phyloP scores from a whole-genome alignment of 2,329 filamentous ascomycete genomes.

The Ceratocystis harringtonii region DNA sequence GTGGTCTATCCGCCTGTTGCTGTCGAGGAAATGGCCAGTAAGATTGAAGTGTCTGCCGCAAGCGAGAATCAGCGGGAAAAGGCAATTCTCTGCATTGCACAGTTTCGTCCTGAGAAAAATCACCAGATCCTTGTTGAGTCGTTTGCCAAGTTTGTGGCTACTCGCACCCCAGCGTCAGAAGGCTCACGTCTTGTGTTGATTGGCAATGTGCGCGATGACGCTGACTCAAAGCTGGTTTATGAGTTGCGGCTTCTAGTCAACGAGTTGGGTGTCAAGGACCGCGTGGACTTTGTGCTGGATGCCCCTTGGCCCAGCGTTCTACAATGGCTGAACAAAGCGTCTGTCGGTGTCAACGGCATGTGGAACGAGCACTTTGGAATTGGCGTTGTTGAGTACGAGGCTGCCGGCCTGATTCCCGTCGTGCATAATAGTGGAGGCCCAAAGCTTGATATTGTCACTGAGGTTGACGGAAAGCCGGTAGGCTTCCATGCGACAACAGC shows the following conservation, averaged over 20 bases:
- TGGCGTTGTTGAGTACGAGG: slow-evolving; percentile 94
- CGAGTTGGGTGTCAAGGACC: slow-evolving; percentile 69
- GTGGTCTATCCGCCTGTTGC: slow-evolving; percentile 88
- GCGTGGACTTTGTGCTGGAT: slow-evolving; percentile 77
- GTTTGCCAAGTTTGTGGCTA: slow-evolving; percentile 61
- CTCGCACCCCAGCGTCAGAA: slow-evolving; percentile 34
- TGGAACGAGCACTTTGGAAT: slow-evolving; percentile 99
- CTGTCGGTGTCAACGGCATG: slow-evolving; percentile 91
- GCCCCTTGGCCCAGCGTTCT: slow-evolving; percentile 80
- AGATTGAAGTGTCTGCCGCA: slow-evolving; percentile 53
- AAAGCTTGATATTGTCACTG: slow-evolving; percentile 80
- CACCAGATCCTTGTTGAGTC: slow-evolving; percentile 74
- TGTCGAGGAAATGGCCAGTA: slow-evolving; percentile 64
- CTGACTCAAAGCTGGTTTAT: slow-evolving; percentile 71
- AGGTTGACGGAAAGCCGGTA: slow-evolving; percentile 62
- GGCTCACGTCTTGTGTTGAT: slow-evolving; percentile 63
- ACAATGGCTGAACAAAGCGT: slow-evolving; percentile 59
- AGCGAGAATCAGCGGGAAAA: slow-evolving; percentile 57
- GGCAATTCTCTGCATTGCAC: slow-evolving; percentile 79
- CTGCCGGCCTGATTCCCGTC: slow-evolving; percentile 79
- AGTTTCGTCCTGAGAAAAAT: slow-evolving; percentile 96
- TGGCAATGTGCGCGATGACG: slow-evolving; percentile 77
- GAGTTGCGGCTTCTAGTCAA: slow-evolving; percentile 73
- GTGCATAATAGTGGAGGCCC: slow-evolving; percentile 90
- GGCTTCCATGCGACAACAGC: slow-evolving; percentile 72